Evolutionary conservation across 2,329 filamentous ascomycete species (phyloP).

Genomic region (Cucurbitaria berberidis): DNA sequence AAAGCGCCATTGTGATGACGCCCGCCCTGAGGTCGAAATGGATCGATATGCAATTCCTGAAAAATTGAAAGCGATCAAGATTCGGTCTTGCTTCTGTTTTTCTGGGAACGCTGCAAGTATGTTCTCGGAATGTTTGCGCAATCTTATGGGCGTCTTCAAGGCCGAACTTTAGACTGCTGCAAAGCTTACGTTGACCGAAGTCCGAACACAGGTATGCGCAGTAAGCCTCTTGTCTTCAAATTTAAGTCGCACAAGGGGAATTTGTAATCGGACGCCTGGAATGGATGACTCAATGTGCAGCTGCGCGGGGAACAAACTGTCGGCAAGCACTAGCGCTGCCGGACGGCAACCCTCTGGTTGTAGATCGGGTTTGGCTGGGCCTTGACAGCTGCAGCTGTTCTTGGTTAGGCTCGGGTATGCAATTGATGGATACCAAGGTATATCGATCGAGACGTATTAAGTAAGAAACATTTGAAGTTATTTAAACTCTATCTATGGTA

Average conservation of each 20-base stretch:
- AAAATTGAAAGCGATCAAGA: background rate
- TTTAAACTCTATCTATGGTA: slow-evolving; percentile 15
- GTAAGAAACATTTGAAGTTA: background rate
- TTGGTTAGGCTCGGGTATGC: background rate
- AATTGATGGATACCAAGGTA: background rate
- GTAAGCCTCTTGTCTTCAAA: background rate
- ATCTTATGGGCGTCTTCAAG: no score
- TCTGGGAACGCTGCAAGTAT: background rate
- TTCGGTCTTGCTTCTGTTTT: background rate
- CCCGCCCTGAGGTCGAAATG: background rate
- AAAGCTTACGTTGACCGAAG: background rate
- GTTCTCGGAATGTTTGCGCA: background rate
- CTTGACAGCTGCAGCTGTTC: background rate
- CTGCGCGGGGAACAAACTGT: slow-evolving; percentile 6
- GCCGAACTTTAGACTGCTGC: no score
- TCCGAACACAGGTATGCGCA: slow-evolving; percentile 4
- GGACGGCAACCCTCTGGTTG: background rate
- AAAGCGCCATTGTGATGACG: slow-evolving; percentile 29
- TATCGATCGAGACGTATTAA: background rate
- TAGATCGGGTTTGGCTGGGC: background rate
- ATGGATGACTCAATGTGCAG: slow-evolving; percentile 14
- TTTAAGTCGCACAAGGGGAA: slow-evolving; percentile 1
- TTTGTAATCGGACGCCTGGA: slow-evolving; percentile 5
- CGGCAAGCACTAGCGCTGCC: slow-evolving; percentile 7
- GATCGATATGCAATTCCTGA: background rate